These are phyloP conservation scores for Bacidia rubella DNA, from an alignment of 495 filamentous ascomycete genomes.

Conservation along the genomic window DNA sequence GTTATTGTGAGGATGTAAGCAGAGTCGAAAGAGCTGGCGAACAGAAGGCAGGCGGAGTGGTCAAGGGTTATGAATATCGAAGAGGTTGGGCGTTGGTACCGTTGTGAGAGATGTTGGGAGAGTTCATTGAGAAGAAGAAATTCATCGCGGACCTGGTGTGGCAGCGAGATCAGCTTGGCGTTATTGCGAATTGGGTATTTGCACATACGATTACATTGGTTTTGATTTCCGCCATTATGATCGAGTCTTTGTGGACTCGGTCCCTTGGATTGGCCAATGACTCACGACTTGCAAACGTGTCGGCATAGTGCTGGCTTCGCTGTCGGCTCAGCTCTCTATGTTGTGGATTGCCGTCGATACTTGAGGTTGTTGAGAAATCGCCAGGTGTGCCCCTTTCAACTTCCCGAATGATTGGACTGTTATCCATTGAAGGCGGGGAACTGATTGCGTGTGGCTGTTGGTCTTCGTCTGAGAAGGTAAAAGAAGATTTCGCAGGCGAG, in stretches of 20 bases:
- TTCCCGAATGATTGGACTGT: constrained; percentile 5
- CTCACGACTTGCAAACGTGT: constrained; percentile 43
- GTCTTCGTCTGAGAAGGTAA: constrained; percentile 16
- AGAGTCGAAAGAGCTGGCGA: constrained; percentile 60
- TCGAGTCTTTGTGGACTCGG: constrained; percentile 47
- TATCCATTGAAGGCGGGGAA: constrained; percentile 9
- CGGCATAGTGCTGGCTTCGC: constrained; percentile 44
- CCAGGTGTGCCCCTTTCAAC: constrained; percentile 8
- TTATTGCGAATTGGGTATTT: neutral
- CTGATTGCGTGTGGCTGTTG: constrained; percentile 6
- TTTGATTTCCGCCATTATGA: constrained; percentile 66
- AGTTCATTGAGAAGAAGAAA: constrained; percentile 52
- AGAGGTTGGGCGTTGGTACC: constrained; percentile 58
- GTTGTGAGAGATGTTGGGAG: constrained; percentile 51
- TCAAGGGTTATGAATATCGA: constrained; percentile 59
- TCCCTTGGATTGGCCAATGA: constrained; percentile 38
- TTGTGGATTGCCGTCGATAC: constrained; percentile 14
- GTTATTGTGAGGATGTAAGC: constrained; percentile 71
- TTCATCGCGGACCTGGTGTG: constrained; percentile 24
- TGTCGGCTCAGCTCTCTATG: constrained; percentile 22
- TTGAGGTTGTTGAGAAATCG: neutral
- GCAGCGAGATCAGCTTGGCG: neutral
- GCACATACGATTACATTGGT: constrained; percentile 67
- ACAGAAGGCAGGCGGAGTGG: constrained; percentile 61
- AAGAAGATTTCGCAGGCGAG: constrained; percentile 15